These are phyloP conservation scores for Globisporangium sylvaticum DNA, from an alignment of 352 stramenopile species.

Conservation along the genomic window DNA sequence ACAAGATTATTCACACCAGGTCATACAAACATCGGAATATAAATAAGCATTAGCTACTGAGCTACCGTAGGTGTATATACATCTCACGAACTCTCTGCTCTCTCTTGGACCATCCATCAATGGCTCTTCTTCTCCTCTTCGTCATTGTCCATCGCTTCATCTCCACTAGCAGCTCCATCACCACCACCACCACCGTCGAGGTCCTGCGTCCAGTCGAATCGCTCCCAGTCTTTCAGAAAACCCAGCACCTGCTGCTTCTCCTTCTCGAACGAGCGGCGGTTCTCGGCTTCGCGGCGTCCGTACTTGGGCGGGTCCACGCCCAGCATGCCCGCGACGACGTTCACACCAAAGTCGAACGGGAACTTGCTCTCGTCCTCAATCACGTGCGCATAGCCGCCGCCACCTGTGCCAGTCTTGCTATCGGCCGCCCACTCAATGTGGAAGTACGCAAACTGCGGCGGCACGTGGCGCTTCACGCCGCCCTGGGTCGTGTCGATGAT, in stretches of 20 bases:
- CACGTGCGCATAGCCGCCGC: constrained; percentile 73
- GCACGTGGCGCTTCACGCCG: constrained; percentile 57
- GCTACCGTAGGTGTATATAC: too few relatives aligned
- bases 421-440: constrained; percentile 64
- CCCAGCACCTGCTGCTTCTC: constrained; percentile 59
- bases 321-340: constrained; percentile 75
- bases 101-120: background rate
- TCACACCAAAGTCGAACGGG: constrained; percentile 69
- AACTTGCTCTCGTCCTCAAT: constrained; percentile 81
- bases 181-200: constrained; percentile 45
- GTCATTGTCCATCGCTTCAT: background rate
- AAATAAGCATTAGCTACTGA: too few relatives aligned
- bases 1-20: too few relatives aligned
- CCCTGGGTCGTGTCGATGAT: constrained; percentile 70
- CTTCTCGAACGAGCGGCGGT: constrained; percentile 38
- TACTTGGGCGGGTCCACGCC: constrained; percentile 65
- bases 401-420: constrained; percentile 4
- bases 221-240: constrained; percentile 64
- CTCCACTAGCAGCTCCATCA: background rate
- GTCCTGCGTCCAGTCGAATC: constrained; percentile 71
- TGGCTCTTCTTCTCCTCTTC: background rate
- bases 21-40: too few relatives aligned
- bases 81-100: too few relatives aligned
- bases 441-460: constrained; percentile 80
- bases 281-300: constrained; percentile 33